A percentile compares a stretch with the other conserved stretches of the same genome.
phyloP scores from a whole-genome alignment of 495 filamentous ascomycete species.

The Hypoxylon subgilvum region DNA sequence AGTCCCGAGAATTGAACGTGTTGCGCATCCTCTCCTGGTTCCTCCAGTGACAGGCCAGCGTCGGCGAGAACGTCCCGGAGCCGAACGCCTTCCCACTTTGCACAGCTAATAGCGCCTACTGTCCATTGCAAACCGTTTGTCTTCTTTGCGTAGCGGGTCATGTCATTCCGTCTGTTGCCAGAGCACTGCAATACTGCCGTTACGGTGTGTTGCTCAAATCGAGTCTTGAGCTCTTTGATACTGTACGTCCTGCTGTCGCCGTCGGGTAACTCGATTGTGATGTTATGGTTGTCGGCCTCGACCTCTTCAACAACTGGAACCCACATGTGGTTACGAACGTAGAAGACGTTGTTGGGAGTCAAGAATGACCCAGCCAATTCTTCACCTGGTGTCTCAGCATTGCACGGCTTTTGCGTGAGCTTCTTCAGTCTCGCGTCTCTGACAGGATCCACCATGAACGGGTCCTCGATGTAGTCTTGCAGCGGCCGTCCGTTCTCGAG shows the following conservation, averaged over 20 bases:
- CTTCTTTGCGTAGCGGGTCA: conserved; percentile 59
- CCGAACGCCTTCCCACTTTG: conserved; percentile 66
- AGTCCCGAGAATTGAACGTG: conserved; percentile 65
- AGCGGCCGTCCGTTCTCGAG: conserved; percentile 56
- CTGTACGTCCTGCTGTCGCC: conserved; percentile 59
- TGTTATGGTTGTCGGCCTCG: conserved; percentile 50
- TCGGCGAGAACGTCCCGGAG: conserved; percentile 65
- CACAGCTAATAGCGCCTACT: conserved; percentile 64
- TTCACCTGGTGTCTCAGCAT: conserved; percentile 60
- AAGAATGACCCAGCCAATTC: conserved; percentile 54
- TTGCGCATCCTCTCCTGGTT: conserved; percentile 44
- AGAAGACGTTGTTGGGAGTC: conserved; percentile 63
- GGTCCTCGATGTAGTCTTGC: conserved; percentile 58
- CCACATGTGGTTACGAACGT: conserved; percentile 68
- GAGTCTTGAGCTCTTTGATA: conserved; percentile 57
- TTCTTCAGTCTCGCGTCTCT: conserved; percentile 55
- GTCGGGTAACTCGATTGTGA: conserved; percentile 62
- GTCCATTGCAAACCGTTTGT: conserved; percentile 67
- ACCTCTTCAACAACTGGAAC: conserved; percentile 57
- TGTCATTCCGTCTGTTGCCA: conserved; percentile 66
- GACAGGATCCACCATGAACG: conserved; percentile 58
- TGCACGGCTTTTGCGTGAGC: conserved; percentile 59
- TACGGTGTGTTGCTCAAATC: conserved; percentile 61
- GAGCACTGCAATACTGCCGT: conserved; percentile 66
- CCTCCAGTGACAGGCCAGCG: conserved; percentile 47